Percentiles rank a stretch among this genome's conserved stretches.
Evolutionary conservation across 352 stramenopile species (phyloP).

Genomic region (Saprolegnia parasitica): DNA sequence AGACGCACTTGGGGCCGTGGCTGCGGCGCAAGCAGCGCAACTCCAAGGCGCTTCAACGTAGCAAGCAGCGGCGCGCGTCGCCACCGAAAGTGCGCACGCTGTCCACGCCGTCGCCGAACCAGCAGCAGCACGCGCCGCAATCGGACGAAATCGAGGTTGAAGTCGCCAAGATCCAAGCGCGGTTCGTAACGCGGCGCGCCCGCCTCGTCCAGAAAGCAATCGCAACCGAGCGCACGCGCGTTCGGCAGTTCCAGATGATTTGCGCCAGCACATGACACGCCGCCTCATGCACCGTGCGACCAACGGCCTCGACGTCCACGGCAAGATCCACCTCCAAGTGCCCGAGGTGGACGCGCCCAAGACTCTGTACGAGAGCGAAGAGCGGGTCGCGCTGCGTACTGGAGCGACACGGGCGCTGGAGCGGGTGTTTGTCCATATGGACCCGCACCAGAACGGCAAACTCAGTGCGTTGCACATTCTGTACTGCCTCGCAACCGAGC

Average conservation of each 20-base stretch:
- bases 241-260: slow-evolving; percentile 13
- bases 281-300: slow-evolving; percentile 14
- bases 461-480: slow-evolving; percentile 15
- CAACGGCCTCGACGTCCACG: slow-evolving; percentile 26
- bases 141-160: slow-evolving; percentile 7
- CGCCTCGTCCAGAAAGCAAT: slow-evolving; percentile 12
- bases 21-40: slow-evolving; percentile 22
- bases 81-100: not conserved
- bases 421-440: slow-evolving; percentile 9
- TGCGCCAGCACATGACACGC: slow-evolving; percentile 21
- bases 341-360: not conserved
- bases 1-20: slow-evolving; percentile 9
- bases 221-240: not conserved
- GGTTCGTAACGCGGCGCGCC: not conserved
- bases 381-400: not conserved
- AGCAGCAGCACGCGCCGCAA: not conserved
- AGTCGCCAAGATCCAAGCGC: not conserved
- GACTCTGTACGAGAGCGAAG: slow-evolving; percentile 16
- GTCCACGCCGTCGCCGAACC: not conserved
- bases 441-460: not conserved
- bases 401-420: not conserved
- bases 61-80: not conserved
- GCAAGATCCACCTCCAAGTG: slow-evolving; percentile 20
- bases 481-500: not conserved
- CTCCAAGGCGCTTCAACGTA: slow-evolving; percentile 10